Evolutionary conservation across 2,329 filamentous ascomycete genomes (phyloP).

Genomic region (Knufia fluminis): DNA sequence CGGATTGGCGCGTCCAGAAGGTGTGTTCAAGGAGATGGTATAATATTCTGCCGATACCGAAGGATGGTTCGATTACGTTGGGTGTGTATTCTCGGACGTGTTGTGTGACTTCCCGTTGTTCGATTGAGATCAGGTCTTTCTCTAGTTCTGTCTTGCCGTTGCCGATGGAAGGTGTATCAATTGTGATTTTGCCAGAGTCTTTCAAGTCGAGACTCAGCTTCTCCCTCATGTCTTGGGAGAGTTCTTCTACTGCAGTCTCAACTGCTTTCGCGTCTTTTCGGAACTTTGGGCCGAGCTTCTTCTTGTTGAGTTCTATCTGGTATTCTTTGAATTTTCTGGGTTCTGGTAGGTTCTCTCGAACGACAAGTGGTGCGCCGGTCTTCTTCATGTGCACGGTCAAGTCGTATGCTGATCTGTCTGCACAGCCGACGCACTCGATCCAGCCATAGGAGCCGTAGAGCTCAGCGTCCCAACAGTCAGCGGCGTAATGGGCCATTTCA

Average conservation of each 20-base stretch:
- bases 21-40: slow-evolving; percentile 90
- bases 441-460: slow-evolving; percentile 85
- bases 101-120: slow-evolving; percentile 72
- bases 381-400: slow-evolving; percentile 85
- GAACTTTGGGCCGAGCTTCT: slow-evolving; percentile 90
- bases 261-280: slow-evolving; percentile 89
- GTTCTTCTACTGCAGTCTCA: slow-evolving; percentile 64
- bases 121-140: slow-evolving; percentile 72
- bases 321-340: slow-evolving; percentile 78
- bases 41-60: slow-evolving; percentile 89
- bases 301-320: slow-evolving; percentile 80
- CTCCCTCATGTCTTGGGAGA: slow-evolving; percentile 73
- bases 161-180: slow-evolving; percentile 60
- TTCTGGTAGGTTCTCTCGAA: slow-evolving; percentile 69
- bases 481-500: slow-evolving; percentile 87
- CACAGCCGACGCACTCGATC: slow-evolving; percentile 97
- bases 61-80: slow-evolving; percentile 95
- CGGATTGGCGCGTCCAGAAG: slow-evolving; percentile 82
- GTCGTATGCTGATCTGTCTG: slow-evolving; percentile 91
- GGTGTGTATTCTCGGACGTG: slow-evolving; percentile 85
- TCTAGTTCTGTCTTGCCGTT: slow-evolving; percentile 69
- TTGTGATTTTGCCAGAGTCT: slow-evolving; percentile 62
- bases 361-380: slow-evolving; percentile 76
- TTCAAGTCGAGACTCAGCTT: slow-evolving; percentile 65
- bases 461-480: slow-evolving; percentile 97